Evolutionary conservation across 345 rosid genomes (phyloP), one percentile per base, ranked within the genome.

Genomic region (Barbarea vulgaris): DNA sequence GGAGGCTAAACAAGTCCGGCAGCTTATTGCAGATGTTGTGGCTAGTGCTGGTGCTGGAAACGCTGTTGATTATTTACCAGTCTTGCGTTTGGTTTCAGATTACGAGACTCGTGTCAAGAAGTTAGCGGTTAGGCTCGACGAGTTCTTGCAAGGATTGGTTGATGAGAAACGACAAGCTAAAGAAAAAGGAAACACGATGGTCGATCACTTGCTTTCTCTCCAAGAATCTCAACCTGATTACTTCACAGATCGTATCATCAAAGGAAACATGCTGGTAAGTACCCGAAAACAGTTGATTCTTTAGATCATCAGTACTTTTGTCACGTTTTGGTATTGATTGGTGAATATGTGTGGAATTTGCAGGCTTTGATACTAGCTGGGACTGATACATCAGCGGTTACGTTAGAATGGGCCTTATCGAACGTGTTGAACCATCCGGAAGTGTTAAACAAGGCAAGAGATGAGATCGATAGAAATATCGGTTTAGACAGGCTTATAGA

Each of bases 191-290:
- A 76, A 81, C 21, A 83, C 71, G 0, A 73, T 85, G 89, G 67
- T 91, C 8, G 73, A 81, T 78, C 93, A 84, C 59, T 67, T 91
- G 10, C 88, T 91, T 60, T 64, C 84, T n/a, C 31, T 84, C 42
- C 93, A 87, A 59, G 77, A 83, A 57, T 71, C 86, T 0, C 77
- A 86, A 22, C 88, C 92, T 0, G 85, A 83, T 2, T 80, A 81
- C 75, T 84, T 84, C 72, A 66, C 77, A 0, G 89, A 91, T 69
- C 70, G 71, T 3, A 83, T 73, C 28, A 86, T 88, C 70, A 87
- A 89, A 83, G 91, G 88, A 19, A 75, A 76, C 33, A 31, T 80
- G 30, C 5, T 81, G 25, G 86, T 83, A 41, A 68, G 84, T 73
- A 3, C 0, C 14, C 8, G 9, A 31, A 13, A 4, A 15, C 22